Base-by-base conservation (phyloP, 805 yeast genomes). In the Candida montana region DNA sequence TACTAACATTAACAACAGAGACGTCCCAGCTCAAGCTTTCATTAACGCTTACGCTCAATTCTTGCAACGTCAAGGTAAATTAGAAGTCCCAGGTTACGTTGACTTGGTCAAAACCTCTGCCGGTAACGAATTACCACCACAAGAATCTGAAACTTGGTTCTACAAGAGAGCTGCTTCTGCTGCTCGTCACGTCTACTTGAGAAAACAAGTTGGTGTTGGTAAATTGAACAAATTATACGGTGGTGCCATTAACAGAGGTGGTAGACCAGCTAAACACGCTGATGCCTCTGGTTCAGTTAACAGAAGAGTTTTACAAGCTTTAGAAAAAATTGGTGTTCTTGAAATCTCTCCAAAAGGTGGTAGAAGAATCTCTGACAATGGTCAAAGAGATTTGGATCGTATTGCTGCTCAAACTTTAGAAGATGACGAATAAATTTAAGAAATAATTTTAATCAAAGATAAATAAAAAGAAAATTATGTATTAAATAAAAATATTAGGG, bases 321-420 rank as follows among this genome's bases (percentile, higher is more conserved):
- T 93, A 68, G 96, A 90, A 82, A 90, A 91, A 81, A 84, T 93
- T 57, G 98, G 98, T 72, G 88, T 93, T 61, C 77, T 93, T 62
- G 99, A 91, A 79, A 78, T 84, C 71, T 81, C 95, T 69, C 86
- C 89, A 75, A 88, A 87, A 77, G 97, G 97, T 72, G 99, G 99
- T 74, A 93, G 99, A 83, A 88, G 90, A 76, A 88, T 93, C 82
- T 84, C 97, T 55, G 96, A 88, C 71, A 86, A 89, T 77, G 99
- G 99, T 72, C 98, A 91, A 80, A 90, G 99, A 87, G 99, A 93
- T 79, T 85, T 93, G 79, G 99, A 93, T 80, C 97, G 99, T 83
- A 91, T 91, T 73, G 98, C 98, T 69, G 96, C 95, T 72, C 96
- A 89, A 79, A 88, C 96, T 71, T 81, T 86, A 72, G 95, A 89